phyloP scores from a whole-genome alignment of 1,284 basidiomycete species.

The Psilocybe mexicana region DNA sequence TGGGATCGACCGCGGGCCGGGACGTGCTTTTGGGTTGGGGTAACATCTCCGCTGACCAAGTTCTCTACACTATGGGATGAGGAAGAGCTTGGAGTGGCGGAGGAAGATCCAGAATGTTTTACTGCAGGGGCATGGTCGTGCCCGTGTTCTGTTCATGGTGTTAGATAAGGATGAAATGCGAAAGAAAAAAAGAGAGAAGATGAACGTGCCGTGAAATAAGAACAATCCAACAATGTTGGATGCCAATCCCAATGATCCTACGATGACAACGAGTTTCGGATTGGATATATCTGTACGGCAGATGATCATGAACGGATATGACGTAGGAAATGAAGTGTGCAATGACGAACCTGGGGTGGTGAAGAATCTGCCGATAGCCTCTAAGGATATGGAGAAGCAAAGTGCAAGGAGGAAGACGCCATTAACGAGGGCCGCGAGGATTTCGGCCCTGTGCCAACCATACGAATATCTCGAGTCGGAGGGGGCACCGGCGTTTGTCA shows the following conservation, averaged over 20 bases:
- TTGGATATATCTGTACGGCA: constrained; percentile 78
- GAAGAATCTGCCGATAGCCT: constrained; percentile 92
- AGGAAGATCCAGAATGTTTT: constrained; percentile 27
- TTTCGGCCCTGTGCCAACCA: constrained; percentile 99
- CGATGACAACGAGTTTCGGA: constrained; percentile 86
- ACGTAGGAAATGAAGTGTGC: constrained; percentile 1
- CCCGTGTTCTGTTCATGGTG: constrained; percentile 57
- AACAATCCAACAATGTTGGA: constrained; percentile 94
- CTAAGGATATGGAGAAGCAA: constrained; percentile 94
- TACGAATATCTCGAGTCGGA: constrained; percentile 79
- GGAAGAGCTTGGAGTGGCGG: constrained; percentile 22
- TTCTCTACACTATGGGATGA: constrained; percentile 24
- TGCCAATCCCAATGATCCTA: constrained; percentile 86
- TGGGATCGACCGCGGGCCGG: constrained; percentile 25
- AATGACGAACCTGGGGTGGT: constrained; percentile 66
- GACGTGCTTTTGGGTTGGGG: constrained; percentile 24
- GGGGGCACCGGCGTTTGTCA: constrained; percentile 48
- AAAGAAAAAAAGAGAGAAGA: constrained; percentile 1
- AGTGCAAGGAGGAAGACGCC: constrained; percentile 94
- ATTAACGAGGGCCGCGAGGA: constrained; percentile 92
- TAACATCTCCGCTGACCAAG: constrained; percentile 17
- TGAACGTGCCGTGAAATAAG: constrained; percentile 85
- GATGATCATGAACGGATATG: constrained; percentile 6
- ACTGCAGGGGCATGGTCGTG: constrained; percentile 59
- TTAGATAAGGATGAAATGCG: not conserved